Base-by-base conservation (phyloP, 2,329 filamentous ascomycete genomes). In the Claviceps digitariae region DNA sequence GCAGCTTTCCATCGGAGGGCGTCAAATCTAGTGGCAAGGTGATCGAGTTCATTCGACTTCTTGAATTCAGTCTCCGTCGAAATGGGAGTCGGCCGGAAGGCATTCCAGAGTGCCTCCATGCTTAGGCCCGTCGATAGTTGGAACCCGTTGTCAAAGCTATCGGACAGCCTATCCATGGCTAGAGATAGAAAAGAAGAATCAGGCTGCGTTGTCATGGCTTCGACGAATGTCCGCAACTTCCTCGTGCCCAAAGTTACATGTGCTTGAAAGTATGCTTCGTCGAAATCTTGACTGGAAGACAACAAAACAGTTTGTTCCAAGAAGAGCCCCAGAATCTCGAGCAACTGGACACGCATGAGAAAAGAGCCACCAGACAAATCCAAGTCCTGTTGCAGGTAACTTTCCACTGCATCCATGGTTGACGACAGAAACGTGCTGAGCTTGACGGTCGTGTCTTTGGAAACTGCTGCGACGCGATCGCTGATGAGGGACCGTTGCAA, bases 21-120 rank as follows among this genome's bases (percentile, higher is more conserved):
- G 63, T 86, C 83, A 54, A 86, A 85, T 50, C 79, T 72, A 2
- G 65, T 64, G 1, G 79, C 81, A 4, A 86, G 69, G 12, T 69
- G 68, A 57, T 82, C 76, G 60, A 86, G 70, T 40, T 75, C 70
- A 13, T 71, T 56, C 7, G 77, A 69, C 38, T 72, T 73, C 29
- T 72, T 65, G 44, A 82, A 66, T 0, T 72, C 69, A 4, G 63
- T 60, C 25, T 69, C 64, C 20, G 74, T 72, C 1, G 73, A 67
- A 23, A 83, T 72, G 4, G 81, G 75, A 12, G 71, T 66, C 0
- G 90, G 87, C 52, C 86, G 79, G 62, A 94, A 79, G 1, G 73
- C 62, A 44, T 79, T 78, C 91, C 90, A 95, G 5, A 95, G 74
- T 9, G 72, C 66, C 63, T 93, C 86, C 86, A 94, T 93, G 58